Evolutionary conservation across 2,329 filamentous ascomycete genomes (phyloP).

Genomic region (Alternaria gaisen): DNA sequence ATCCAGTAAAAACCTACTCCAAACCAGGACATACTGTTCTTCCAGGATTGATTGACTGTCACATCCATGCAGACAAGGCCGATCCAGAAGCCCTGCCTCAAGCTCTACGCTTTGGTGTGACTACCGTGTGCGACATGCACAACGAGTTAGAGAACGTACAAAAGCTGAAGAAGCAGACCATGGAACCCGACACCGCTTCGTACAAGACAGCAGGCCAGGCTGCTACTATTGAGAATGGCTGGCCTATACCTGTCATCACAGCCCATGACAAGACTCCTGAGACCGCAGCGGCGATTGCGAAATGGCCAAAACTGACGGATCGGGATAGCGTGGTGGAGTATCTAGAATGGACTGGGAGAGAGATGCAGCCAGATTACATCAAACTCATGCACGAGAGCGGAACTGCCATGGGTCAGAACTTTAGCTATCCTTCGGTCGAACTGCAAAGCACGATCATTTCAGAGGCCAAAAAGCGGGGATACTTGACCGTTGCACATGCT

Average conservation of each 20-base stretch:
- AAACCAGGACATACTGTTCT: slow-evolving; percentile 59
- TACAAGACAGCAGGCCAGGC: slow-evolving; percentile 60
- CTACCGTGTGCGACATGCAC: slow-evolving; percentile 62
- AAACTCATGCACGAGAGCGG: slow-evolving; percentile 63
- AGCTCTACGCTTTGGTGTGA: slow-evolving; percentile 60
- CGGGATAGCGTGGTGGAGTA: slow-evolving; percentile 55
- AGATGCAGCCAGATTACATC: slow-evolving; percentile 58
- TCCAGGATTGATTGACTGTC: slow-evolving; percentile 62
- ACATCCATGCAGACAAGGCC: slow-evolving; percentile 58
- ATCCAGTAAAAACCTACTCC: slow-evolving; percentile 45
- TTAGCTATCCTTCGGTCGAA: slow-evolving; percentile 53
- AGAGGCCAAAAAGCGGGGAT: slow-evolving; percentile 49
- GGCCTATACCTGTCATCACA: slow-evolving; percentile 58
- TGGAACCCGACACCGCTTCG: slow-evolving; percentile 53
- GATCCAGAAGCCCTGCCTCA: slow-evolving; percentile 54
- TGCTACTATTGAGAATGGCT: slow-evolving; percentile 62
- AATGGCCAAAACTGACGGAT: slow-evolving; percentile 59
- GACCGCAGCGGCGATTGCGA: slow-evolving; percentile 52
- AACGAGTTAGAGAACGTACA: slow-evolving; percentile 44
- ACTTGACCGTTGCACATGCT: slow-evolving; percentile 54
- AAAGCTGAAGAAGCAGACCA: slow-evolving; percentile 39
- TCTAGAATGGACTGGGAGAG: slow-evolving; percentile 51
- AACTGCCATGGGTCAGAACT: slow-evolving; percentile 47
- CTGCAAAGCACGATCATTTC: slow-evolving; percentile 58
- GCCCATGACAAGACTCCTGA: slow-evolving; percentile 50